Percentiles rank a stretch among this genome's conserved stretches.
These are phyloP conservation scores for Trichoderma koningiopsis DNA, from an alignment of 2,329 filamentous ascomycete species.

Conservation along the genomic window DNA sequence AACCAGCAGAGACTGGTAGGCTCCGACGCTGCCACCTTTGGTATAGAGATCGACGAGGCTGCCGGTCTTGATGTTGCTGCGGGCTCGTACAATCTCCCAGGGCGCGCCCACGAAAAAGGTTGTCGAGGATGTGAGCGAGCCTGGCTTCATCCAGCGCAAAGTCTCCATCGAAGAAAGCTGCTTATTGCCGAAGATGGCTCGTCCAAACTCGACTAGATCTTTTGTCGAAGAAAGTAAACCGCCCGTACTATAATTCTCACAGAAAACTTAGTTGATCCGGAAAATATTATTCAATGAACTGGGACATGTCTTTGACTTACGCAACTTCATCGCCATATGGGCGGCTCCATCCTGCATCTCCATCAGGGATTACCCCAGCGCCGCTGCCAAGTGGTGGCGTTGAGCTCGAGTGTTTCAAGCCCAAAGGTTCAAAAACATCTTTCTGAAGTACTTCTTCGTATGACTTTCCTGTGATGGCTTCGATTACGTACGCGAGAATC, in stretches of 20 bases:
- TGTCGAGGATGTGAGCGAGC: constrained; percentile 23
- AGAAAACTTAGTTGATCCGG: background rate
- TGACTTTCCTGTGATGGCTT: constrained; percentile 29
- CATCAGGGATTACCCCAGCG: constrained; percentile 24
- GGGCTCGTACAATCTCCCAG: constrained; percentile 33
- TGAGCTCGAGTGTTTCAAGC: constrained; percentile 21
- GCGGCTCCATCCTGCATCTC: constrained; percentile 20
- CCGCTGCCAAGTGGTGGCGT: constrained; percentile 7
- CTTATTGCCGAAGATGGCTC: constrained; percentile 16
- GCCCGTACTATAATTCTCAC: constrained; percentile 2
- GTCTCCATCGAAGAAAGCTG: constrained; percentile 15
- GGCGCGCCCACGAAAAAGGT: constrained; percentile 37
- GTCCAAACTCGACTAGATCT: constrained; percentile 18
- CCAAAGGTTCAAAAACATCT: constrained; percentile 21
- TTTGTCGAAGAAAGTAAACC: constrained; percentile 23
- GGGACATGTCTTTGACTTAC: constrained; percentile 13
- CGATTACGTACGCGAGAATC: constrained; percentile 31
- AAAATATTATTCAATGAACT: background rate
- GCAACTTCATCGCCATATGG: constrained; percentile 25
- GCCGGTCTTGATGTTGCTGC: constrained; percentile 35
- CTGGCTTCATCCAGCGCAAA: constrained; percentile 29
- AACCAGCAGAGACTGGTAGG: constrained; percentile 37
- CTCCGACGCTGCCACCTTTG: constrained; percentile 38
- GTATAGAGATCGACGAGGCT: constrained; percentile 40
- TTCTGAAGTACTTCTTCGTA: constrained; percentile 25